These are phyloP conservation scores for Leishmania martiniquensis DNA, from an alignment of 208 protist species.

Conservation along the genomic window DNA sequence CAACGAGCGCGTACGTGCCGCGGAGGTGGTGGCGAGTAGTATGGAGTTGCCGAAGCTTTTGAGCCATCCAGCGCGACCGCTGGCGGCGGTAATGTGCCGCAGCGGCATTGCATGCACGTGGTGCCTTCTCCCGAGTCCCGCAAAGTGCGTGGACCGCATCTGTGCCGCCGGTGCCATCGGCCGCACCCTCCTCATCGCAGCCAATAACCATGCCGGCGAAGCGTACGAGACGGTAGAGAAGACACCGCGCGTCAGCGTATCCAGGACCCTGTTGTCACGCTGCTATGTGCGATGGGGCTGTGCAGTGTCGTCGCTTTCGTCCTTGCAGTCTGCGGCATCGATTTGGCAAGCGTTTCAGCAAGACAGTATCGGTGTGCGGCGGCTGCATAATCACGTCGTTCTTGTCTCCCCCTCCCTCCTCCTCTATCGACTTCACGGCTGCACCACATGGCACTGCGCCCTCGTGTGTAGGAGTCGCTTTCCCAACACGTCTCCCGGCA, in stretches of 20 bases:
- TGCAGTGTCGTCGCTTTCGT: slow-evolving; percentile 21
- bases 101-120: slow-evolving; percentile 62
- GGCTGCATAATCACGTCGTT: slow-evolving; percentile 96
- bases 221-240: slow-evolving; percentile 38
- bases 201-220: slow-evolving; percentile 42
- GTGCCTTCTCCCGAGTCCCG: slow-evolving; percentile 62
- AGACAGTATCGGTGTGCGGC: slow-evolving; percentile 95
- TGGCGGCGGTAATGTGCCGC: slow-evolving; percentile 65
- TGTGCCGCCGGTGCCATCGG: slow-evolving; percentile 61
- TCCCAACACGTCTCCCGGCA: slow-evolving; percentile 51
- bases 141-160: slow-evolving; percentile 76
- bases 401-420: slow-evolving; percentile 49
- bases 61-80: slow-evolving; percentile 54
- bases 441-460: slow-evolving; percentile 10
- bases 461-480: slow-evolving; percentile 36
- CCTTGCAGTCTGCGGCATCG: slow-evolving; percentile 68
- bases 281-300: neutral
- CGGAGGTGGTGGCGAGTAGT: slow-evolving; percentile 35
- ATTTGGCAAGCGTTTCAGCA: slow-evolving; percentile 93
- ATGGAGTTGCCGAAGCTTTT: slow-evolving; percentile 45
- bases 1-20: slow-evolving; percentile 62
- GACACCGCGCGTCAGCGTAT: slow-evolving; percentile 22
- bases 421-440: neutral
- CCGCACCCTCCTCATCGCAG: slow-evolving; percentile 70
- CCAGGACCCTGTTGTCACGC: slow-evolving; percentile 7